phyloP scores from a whole-genome alignment of 371 early-diverging fungal genomes.

The Actinomucor elegans region DNA sequence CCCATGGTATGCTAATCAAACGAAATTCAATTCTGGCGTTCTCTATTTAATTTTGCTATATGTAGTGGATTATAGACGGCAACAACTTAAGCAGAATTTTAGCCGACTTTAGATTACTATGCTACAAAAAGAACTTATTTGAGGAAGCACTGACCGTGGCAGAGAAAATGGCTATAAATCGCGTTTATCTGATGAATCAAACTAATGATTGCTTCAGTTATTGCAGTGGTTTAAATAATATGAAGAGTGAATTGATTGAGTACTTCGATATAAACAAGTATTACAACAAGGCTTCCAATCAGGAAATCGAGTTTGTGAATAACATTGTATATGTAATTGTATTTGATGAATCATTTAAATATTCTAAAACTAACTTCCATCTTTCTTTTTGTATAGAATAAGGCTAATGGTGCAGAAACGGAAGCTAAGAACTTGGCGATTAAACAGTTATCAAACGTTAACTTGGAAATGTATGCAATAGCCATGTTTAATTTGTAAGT shows the following conservation, averaged over 20 bases:
- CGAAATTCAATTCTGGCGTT: slow-evolving; percentile 3
- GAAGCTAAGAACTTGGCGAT: slow-evolving; percentile 18
- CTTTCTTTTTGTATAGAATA: slow-evolving; percentile 9
- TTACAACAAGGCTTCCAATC: slow-evolving; percentile 15
- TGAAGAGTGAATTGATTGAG: slow-evolving; percentile 16
- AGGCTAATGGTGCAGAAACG: slow-evolving; percentile 5
- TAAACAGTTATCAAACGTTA: slow-evolving; percentile 8
- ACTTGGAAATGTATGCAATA: slow-evolving; percentile 10
- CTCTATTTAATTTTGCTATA: slow-evolving; percentile 9
- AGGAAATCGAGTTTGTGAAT: slow-evolving; percentile 15
- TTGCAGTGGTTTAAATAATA: slow-evolving; percentile 17
- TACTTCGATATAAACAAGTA: slow-evolving; percentile 17
- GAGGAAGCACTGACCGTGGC: slow-evolving; percentile 7
- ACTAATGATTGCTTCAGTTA: slow-evolving; percentile 14
- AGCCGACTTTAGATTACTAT: slow-evolving; percentile 1
- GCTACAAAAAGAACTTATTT: slow-evolving; percentile 6
- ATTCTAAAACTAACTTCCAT: slow-evolving; percentile 13
- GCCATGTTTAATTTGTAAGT: slow-evolving; percentile 15
- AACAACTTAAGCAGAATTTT: slow-evolving; percentile 11
- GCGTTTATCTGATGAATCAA: slow-evolving; percentile 14
- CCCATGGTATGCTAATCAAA: slow-evolving; percentile 63
- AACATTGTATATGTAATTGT: slow-evolving; percentile 21
- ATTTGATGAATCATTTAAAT: slow-evolving; percentile 18
- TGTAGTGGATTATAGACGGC: slow-evolving; percentile 11
- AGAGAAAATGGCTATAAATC: slow-evolving; percentile 17